Conservation (phyloP, 1,139 yeast species). For the Candida sanyaensis region DNA sequence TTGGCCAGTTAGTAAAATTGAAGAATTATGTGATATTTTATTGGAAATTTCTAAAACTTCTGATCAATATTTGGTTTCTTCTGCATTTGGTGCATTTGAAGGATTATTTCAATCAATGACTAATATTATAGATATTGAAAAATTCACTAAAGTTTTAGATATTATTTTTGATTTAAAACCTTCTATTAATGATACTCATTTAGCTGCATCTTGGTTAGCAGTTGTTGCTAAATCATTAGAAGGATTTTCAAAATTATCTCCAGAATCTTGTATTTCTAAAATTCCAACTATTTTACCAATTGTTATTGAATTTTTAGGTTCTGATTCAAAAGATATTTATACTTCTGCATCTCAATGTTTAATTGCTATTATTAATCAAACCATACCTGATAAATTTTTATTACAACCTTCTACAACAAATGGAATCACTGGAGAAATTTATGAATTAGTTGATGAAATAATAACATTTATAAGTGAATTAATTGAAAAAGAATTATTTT, state of each 20-base stretch:
- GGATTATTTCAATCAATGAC: conserved; percentile 78
- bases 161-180: conserved; percentile 82
- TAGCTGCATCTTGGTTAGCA: conserved; percentile 94
- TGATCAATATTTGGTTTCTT: conserved; percentile 78
- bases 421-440: conserved; percentile 43
- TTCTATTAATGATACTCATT: conserved; percentile 73
- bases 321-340: conserved; percentile 69
- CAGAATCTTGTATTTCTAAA: conserved; percentile 55
- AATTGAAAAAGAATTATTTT: conserved; percentile 57
- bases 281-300: conserved; percentile 59
- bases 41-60: conserved; percentile 77
- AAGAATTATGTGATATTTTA: conserved; percentile 72
- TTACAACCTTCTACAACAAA: conserved; percentile 49
- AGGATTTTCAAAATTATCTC: conserved; percentile 63
- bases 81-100: conserved; percentile 86
- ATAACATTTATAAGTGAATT: conserved; percentile 50
- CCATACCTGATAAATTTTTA: conserved; percentile 61
- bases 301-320: conserved; percentile 61
- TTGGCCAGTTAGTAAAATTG: conserved; percentile 77
- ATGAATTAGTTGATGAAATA: conserved; percentile 58
- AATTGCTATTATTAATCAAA: conserved; percentile 69
- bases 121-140: conserved; percentile 61
- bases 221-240: conserved; percentile 86
- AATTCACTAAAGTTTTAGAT: conserved; percentile 63
- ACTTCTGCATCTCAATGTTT: conserved; percentile 85